Conservation (phyloP, 306 rosid genomes). For the Medicago ruthenica region DNA sequence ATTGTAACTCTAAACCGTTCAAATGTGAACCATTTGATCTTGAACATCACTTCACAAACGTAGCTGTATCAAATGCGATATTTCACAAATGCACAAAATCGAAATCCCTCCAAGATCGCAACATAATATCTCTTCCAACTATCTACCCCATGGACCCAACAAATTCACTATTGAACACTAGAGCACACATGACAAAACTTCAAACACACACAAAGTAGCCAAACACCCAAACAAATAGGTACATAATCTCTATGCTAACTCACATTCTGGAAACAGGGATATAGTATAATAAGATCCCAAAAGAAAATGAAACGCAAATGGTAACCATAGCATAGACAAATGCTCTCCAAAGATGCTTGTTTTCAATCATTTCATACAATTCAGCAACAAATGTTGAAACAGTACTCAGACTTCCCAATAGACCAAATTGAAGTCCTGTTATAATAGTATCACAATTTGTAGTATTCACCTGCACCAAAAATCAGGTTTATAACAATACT, state of each 20-base stretch:
- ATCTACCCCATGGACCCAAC: not conserved
- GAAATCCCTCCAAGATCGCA: too few species aligned
- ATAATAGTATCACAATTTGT: not conserved
- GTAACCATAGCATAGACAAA: not conserved
- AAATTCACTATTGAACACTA: not conserved
- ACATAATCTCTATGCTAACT: not conserved
- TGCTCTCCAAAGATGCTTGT: constrained; percentile 2
- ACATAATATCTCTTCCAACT: too few species aligned
- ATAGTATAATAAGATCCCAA: not conserved
- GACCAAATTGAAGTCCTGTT: constrained; percentile 1
- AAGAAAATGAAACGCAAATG: not conserved
- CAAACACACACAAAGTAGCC: not conserved
- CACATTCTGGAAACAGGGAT: not conserved
- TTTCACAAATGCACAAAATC: not conserved
- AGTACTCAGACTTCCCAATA: constrained; percentile 1
- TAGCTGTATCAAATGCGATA: not conserved
- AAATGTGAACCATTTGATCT: not conserved
- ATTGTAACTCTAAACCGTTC: too few species aligned
- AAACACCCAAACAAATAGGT: not conserved
- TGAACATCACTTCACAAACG: not conserved
- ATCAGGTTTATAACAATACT: not conserved
- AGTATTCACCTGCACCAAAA: not conserved
- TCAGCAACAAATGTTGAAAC: constrained; percentile 3
- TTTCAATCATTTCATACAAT: not conserved
- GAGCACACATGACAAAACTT: not conserved